These are phyloP conservation scores for Fraxinus nigra DNA, from an alignment of 305 asterid genomes.

Conservation along the genomic window DNA sequence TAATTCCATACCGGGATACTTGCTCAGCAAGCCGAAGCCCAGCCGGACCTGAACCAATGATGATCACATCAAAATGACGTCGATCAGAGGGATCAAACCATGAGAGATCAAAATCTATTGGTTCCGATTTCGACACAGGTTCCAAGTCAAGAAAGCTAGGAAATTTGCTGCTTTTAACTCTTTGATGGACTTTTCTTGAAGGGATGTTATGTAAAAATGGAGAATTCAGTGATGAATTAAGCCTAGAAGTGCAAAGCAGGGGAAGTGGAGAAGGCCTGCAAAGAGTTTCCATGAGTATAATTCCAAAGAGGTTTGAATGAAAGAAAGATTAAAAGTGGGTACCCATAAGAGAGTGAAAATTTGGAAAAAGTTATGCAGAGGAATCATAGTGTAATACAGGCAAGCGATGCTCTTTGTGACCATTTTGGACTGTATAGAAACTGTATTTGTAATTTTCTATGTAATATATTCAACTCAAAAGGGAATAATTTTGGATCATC, in stretches of 20 bases:
- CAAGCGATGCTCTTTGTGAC: background rate
- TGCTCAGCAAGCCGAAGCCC: constrained; percentile 83
- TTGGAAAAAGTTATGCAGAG: background rate
- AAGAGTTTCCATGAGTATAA: constrained; percentile 47
- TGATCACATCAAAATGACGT: constrained; percentile 60
- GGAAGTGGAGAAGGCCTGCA: constrained; percentile 37
- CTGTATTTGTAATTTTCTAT: background rate
- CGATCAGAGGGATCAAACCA: constrained; percentile 50
- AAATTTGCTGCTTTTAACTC: constrained; percentile 32
- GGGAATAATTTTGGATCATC: background rate
- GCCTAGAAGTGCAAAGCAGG: constrained; percentile 30
- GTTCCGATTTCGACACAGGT: constrained; percentile 54
- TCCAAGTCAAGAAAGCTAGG: constrained; percentile 63
- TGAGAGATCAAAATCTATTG: constrained; percentile 55
- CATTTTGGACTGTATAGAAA: background rate
- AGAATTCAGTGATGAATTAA: constrained; percentile 28
- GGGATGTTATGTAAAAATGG: constrained; percentile 21
- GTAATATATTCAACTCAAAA: background rate
- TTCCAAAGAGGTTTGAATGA: background rate
- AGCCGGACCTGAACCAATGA: constrained; percentile 88
- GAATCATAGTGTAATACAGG: background rate
- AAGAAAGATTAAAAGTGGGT: background rate
- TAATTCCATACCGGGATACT: constrained; percentile 55
- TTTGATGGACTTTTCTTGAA: constrained; percentile 31
- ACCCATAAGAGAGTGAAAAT: background rate